A percentile compares a stretch with the other conserved stretches of the same genome.
Conservation (phyloP, 2,329 filamentous ascomycete genomes). For the Nigrospora osmanthi region DNA sequence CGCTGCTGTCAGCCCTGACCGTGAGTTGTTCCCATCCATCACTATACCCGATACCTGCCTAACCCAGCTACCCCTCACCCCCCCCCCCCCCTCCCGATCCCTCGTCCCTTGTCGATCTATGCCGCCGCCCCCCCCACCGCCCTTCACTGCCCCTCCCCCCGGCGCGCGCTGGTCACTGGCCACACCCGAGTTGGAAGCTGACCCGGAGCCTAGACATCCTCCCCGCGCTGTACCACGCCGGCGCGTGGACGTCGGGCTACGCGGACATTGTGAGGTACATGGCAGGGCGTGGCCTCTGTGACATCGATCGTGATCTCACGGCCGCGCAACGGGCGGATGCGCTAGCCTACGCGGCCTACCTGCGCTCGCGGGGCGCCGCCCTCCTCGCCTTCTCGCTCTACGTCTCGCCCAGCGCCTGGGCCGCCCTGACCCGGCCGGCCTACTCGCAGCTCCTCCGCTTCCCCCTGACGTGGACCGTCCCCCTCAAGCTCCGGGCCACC, state of each 20-base stretch:
- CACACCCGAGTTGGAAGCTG: conserved; percentile 15
- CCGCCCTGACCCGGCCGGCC: conserved; percentile 65
- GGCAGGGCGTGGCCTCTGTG: conserved; percentile 17
- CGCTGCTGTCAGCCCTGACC: conserved; percentile 60
- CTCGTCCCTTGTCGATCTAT: not conserved
- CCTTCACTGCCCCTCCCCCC: no score
- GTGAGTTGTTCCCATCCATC: conserved; percentile 37
- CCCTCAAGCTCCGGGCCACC: conserved; percentile 61
- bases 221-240: conserved; percentile 44
- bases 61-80: conserved; percentile 1
- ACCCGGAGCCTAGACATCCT: conserved; percentile 35
- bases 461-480: conserved; percentile 82
- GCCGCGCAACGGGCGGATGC: conserved; percentile 35
- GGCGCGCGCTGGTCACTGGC: no score
- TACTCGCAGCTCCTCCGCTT: conserved; percentile 76
- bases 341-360: conserved; percentile 56
- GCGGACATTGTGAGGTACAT: conserved; percentile 53
- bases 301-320: conserved; percentile 31
- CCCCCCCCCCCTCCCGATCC: not conserved
- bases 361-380: conserved; percentile 66
- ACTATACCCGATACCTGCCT: conserved; percentile 17
- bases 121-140: not conserved
- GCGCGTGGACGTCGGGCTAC: conserved; percentile 53
- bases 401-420: conserved; percentile 84
- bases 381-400: conserved; percentile 84